Conservation (phyloP, 1,139 yeast species). For the Saccharomycopsis hybrid region DNA sequence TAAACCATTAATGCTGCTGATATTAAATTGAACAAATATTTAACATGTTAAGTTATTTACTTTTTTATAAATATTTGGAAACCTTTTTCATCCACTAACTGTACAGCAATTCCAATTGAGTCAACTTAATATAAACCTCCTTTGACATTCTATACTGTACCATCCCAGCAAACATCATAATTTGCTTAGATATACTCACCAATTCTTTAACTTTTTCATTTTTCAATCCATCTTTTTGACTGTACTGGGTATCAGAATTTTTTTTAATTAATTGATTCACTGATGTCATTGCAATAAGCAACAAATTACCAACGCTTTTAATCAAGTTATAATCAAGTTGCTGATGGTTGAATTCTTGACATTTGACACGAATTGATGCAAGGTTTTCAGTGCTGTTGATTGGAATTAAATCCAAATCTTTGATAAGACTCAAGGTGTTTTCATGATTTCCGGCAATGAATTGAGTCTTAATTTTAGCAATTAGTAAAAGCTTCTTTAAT, state of each 20-base stretch:
- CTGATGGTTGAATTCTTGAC: conserved; percentile 47
- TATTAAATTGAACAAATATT: too few relatives aligned
- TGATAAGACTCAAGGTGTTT: conserved; percentile 49
- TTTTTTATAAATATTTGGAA: too few relatives aligned
- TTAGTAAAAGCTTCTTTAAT: conserved; percentile 54
- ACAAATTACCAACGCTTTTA: conserved; percentile 72
- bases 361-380: conserved; percentile 45
- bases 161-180: conserved; percentile 95
- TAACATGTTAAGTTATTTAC: too few relatives aligned
- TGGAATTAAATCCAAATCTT: conserved; percentile 62
- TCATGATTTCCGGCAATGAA: conserved; percentile 59
- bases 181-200: conserved; percentile 68
- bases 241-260: conserved; percentile 40
- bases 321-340: conserved; percentile 61
- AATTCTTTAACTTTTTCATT: conserved; percentile 52
- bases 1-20: too few relatives aligned
- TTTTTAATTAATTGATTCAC: conserved; percentile 48
- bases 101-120: conserved; percentile 48
- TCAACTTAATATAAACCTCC: conserved; percentile 73
- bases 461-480: conserved; percentile 61
- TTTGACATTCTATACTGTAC: conserved; percentile 93
- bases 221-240: conserved; percentile 45
- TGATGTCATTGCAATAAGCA: conserved; percentile 78
- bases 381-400: conserved; percentile 39
- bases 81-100: not conserved